These are phyloP conservation scores for Myrica gale DNA, from an alignment of 306 rosid species.

Conservation along the genomic window DNA sequence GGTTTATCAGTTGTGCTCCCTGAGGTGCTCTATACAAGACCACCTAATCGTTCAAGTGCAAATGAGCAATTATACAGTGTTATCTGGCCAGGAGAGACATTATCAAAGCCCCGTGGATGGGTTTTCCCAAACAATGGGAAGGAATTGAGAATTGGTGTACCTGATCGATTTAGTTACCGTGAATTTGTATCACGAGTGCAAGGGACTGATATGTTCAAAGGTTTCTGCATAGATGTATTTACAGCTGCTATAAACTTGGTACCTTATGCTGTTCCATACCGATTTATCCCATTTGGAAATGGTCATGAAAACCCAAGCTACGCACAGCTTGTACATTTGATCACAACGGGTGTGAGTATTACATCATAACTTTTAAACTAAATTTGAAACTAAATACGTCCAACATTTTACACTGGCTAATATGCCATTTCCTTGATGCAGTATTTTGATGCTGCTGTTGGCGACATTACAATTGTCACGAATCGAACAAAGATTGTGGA, in stretches of 20 bases:
- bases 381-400: constrained; percentile 5
- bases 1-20: constrained; percentile 77
- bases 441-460: constrained; percentile 80
- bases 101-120: constrained; percentile 86
- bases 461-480: constrained; percentile 85
- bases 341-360: constrained; percentile 74
- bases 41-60: constrained; percentile 71
- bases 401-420: constrained; percentile 13
- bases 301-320: constrained; percentile 74
- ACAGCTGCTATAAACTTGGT: constrained; percentile 69
- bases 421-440: constrained; percentile 27
- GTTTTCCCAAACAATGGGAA: constrained; percentile 89
- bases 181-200: constrained; percentile 64
- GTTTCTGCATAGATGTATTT: constrained; percentile 88
- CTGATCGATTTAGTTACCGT: constrained; percentile 61
- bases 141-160: constrained; percentile 74
- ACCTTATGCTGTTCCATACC: constrained; percentile 82
- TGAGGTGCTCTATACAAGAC: constrained; percentile 64
- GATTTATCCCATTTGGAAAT: constrained; percentile 67
- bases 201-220: constrained; percentile 74
- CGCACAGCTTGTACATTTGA: constrained; percentile 56
- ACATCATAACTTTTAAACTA: constrained; percentile 19
- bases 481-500: constrained; percentile 81
- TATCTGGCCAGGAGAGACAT: constrained; percentile 95
- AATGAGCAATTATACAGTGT: constrained; percentile 57